Evolutionary conservation across 2,329 filamentous ascomycete genomes (phyloP).

Genomic region (Tolypocladium amazonense): DNA sequence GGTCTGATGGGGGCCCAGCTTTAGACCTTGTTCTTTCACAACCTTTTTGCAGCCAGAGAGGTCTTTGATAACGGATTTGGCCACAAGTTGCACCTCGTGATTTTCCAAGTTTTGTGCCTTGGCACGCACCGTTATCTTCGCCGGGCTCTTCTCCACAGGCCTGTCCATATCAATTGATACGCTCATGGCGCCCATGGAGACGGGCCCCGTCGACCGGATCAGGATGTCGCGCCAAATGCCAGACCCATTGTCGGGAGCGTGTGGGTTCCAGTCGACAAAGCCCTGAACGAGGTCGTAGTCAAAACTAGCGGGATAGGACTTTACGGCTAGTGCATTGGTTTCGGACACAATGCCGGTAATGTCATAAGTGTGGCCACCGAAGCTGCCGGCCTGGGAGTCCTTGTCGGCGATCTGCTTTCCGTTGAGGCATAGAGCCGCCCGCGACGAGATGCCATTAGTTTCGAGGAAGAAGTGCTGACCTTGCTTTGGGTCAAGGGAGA

Average conservation of each 20-base stretch:
- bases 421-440: constrained; percentile 50
- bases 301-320: constrained; percentile 48
- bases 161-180: constrained; percentile 30
- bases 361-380: constrained; percentile 44
- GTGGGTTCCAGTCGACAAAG: constrained; percentile 14
- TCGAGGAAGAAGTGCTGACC: constrained; percentile 38
- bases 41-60: constrained; percentile 13
- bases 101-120: constrained; percentile 29
- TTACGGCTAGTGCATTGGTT: constrained; percentile 40
- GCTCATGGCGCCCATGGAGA: constrained; percentile 32
- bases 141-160: constrained; percentile 11
- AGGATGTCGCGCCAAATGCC: constrained; percentile 51
- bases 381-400: constrained; percentile 41
- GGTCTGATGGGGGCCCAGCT: constrained; percentile 24
- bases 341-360: constrained; percentile 32
- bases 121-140: constrained; percentile 26
- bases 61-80: constrained; percentile 22
- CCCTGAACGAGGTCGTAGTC: constrained; percentile 45
- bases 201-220: constrained; percentile 42
- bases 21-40: constrained; percentile 20
- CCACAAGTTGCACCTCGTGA: constrained; percentile 23
- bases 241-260: constrained; percentile 50
- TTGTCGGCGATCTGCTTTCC: constrained; percentile 39
- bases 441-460: constrained; percentile 49
- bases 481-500: constrained; percentile 22